Evolutionary conservation across 805 yeast genomes (phyloP), one percentile per base, ranked within the genome.

Genomic region (Lipomyces orientalis): DNA sequence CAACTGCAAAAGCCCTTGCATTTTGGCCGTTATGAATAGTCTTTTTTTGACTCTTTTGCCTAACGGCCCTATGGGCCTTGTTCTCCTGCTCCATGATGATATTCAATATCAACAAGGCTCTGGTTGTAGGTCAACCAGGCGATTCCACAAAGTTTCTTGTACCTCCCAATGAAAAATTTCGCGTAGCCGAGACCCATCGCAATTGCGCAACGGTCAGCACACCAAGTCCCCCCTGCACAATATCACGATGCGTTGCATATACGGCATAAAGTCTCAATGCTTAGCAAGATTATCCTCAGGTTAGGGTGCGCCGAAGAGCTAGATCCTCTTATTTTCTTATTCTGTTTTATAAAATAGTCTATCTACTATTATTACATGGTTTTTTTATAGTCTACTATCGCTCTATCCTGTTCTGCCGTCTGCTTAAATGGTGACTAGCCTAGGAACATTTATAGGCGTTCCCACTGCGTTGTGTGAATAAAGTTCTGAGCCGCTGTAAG

Each of bases 1-100:
- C 79, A 31, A 90, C 92, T 0, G 93, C 91, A 79, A 89, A 90
- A 10, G 96, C 96, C 79, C 89, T 89, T 0, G 88, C 89, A 82
- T 87, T 87, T 68, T 83, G 84, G 49, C 97, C 97, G 75, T 90
- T 90, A 46, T 90, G 94, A 68, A 90, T 76, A 56, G 79, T 73
- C 64, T 56, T 62, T 54, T 69, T 68, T 56, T 60, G 22, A 43
- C 59, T 65, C 59, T 69, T 69, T 34, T 62, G 65, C 37, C 65
- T 58, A 14, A 63, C 66, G 14, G 88, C 89, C 72, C 97, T 84
- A 76, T 94, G 98, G 65, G 93, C 83, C 81, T 91, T 93, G 79
- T 94, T 91, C 56, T 87, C 76, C 82, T 90, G 96, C 72, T 85
- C 84, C 79, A 73, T 73, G 43, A 52, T 51, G 8, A 43, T 43